Conservation (phyloP, 805 yeast species). For the Barnettozyma populi region DNA sequence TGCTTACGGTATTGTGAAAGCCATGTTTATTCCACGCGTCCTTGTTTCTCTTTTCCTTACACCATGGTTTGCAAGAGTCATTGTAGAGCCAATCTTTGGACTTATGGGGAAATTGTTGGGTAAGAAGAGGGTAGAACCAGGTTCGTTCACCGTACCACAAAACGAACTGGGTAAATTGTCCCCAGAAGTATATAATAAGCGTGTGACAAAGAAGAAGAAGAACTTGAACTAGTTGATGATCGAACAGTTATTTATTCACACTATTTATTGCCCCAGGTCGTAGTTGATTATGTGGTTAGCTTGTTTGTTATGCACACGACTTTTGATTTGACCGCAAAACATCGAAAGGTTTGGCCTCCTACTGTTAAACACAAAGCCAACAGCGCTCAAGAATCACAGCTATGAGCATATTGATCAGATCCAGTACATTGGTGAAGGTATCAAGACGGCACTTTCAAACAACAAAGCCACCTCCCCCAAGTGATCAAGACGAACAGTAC, state of each 20-base stretch:
- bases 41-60: conserved; percentile 44
- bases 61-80: conserved; percentile 51
- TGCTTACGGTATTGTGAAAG: conserved; percentile 66
- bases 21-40: conserved; percentile 49
- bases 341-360: neutral
- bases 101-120: conserved; percentile 8
- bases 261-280: neutral
- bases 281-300: neutral
- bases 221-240: neutral
- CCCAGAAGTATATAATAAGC: neutral
- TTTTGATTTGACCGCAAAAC: neutral
- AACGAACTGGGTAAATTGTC: conserved; percentile 3
- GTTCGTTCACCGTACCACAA: neutral
- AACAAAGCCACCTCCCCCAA: neutral
- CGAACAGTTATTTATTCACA: neutral
- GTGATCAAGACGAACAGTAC: conserved; percentile 8
- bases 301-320: neutral
- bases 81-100: conserved; percentile 40
- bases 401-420: neutral
- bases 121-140: neutral
- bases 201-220: conserved; percentile 2
- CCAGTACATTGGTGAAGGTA: neutral
- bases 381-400: neutral
- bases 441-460: conserved; percentile 1
- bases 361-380: neutral